Evolutionary conservation across 805 yeast species (phyloP).

Genomic region (Candida ovalis): DNA sequence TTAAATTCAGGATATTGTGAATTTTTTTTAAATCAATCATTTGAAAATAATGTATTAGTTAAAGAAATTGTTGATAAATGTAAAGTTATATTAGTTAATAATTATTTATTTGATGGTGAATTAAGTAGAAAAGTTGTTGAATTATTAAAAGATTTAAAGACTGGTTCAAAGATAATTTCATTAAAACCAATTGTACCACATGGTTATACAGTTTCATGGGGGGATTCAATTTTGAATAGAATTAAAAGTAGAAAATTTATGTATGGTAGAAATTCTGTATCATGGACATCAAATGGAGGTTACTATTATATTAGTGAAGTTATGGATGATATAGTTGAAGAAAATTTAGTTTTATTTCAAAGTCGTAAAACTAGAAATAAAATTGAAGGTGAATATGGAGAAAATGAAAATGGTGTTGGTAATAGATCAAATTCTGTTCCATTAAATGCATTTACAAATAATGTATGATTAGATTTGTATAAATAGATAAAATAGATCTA

Average conservation of each 20-base stretch:
- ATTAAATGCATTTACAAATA: constrained; percentile 32
- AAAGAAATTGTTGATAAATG: constrained; percentile 50
- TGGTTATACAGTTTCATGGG: constrained; percentile 59
- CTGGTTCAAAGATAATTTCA: constrained; percentile 77
- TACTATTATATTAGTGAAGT: constrained; percentile 76
- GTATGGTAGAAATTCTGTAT: constrained; percentile 70
- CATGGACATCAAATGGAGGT: constrained; percentile 87
- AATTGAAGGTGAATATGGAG: constrained; percentile 6
- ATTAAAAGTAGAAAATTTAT: constrained; percentile 58
- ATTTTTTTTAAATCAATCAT: constrained; percentile 65
- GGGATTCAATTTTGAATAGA: constrained; percentile 59
- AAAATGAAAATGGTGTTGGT: too few species aligned
- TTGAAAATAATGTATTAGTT: constrained; percentile 62
- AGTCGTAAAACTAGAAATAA: constrained; percentile 22
- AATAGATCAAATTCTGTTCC: constrained; percentile 24
- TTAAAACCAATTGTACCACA: constrained; percentile 76
- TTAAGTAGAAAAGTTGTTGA: constrained; percentile 64
- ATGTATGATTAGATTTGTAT: constrained; percentile 3
- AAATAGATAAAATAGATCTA: neutral
- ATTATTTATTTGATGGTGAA: constrained; percentile 76
- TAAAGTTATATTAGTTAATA: constrained; percentile 75
- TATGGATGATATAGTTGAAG: constrained; percentile 30
- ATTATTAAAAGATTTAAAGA: constrained; percentile 57
- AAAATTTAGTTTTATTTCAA: constrained; percentile 29
- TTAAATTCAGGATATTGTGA: constrained; percentile 51